Base-by-base conservation (phyloP, 768 basidiomycete species). In the Suillus weaverae region DNA sequence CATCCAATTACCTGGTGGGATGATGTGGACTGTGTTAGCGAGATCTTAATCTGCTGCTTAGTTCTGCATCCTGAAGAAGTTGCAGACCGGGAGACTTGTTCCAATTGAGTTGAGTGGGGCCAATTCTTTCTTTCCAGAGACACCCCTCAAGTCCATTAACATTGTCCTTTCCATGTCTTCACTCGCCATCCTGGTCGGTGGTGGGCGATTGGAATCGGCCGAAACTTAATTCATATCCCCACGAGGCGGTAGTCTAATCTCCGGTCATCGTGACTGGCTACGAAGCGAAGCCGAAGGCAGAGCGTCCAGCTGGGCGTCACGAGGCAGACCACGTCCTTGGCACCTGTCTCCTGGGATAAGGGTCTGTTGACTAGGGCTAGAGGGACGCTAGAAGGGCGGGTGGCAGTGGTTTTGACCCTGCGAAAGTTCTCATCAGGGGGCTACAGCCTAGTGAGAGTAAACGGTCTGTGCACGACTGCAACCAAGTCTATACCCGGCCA, bases 291-390 rank as follows among this genome's bases (percentile, higher is more conserved):
- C n/a, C n/a, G 26, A 41, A 41, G 39, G 7, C 39, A 41, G 51
- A 33, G 51, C 22, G 13, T 33, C 51, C 51, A 53, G 26, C 11
- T 13, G 14, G n/a, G 51, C 51, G 14, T 53, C 14, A 10, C 20
- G 22, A 33, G 51, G 51, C 8, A 53, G 51, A 53, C 51, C 51
- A 53, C 51, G 33, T 53, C 51, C 51, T 53, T 53, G 33, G 51
- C 51, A 53, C 51, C 33, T 4, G 14, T 53, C 51, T 13, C 51
- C 33, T 53, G n/a, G 13, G 51, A 53, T 53, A 53, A 53, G 51
- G 51, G 51, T 53, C 3, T 53, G 51, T 26, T 53, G 18, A 18
- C 51, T 53, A 53, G 33, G 33, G 51, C 51, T 13, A 53, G 51
- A 53, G 51, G 51, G 18, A 8, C 5, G 26, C 51, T 26, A 33